These are phyloP conservation scores for Nakazawaea populi DNA, from an alignment of 805 yeast species.

Conservation along the genomic window DNA sequence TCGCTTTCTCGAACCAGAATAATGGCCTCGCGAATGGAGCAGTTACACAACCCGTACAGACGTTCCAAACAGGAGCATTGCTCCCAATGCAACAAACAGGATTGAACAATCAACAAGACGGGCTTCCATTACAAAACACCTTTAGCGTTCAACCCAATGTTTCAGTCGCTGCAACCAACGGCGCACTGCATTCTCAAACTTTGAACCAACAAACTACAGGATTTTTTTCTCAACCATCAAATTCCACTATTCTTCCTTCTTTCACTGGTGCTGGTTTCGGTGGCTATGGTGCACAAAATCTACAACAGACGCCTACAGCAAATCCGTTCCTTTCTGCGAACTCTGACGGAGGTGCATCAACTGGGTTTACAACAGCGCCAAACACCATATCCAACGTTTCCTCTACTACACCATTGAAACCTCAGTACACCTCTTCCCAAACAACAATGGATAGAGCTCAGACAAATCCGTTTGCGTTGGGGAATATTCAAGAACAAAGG, in stretches of 20 bases:
- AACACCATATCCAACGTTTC: slow-evolving; percentile 3
- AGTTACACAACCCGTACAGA: not conserved
- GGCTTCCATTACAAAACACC: not conserved
- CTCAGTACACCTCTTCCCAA: slow-evolving; percentile 3
- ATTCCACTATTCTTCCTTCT: slow-evolving; percentile 21
- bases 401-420: not conserved
- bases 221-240: slow-evolving; percentile 19
- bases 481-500: slow-evolving; percentile 18
- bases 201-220: slow-evolving; percentile 19
- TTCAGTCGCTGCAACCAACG: not conserved
- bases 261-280: slow-evolving; percentile 53
- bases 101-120: not conserved
- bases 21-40: not conserved
- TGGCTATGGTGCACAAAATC: slow-evolving; percentile 29
- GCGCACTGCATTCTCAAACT: slow-evolving; percentile 18
- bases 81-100: slow-evolving; percentile 8
- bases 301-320: slow-evolving; percentile 20
- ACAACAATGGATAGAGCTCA: slow-evolving; percentile 12
- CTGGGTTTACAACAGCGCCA: slow-evolving; percentile 12
- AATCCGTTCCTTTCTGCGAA: slow-evolving; percentile 12
- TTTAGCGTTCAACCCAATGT: not conserved
- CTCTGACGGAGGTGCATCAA: not conserved
- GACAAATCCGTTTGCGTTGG: slow-evolving; percentile 33
- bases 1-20: not conserved
- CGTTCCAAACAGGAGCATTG: not conserved